Percentiles rank a stretch among this genome's conserved stretches.
Conservation (phyloP, 371 early-diverging fungal genomes). For the Blyttiomyces sp. region DNA sequence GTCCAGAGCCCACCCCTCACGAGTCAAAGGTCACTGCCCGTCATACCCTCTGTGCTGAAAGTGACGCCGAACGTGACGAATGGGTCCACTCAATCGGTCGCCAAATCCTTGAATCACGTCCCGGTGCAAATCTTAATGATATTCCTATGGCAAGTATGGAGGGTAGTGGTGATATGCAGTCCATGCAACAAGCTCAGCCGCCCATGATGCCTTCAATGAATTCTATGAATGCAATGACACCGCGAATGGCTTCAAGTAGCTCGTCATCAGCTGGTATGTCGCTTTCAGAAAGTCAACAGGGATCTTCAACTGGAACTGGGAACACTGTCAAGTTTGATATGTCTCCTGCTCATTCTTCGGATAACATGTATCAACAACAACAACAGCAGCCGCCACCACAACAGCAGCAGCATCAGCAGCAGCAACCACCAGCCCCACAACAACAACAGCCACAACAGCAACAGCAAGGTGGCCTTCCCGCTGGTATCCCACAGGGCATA, state of each 20-base stretch:
- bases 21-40: conserved; percentile 50
- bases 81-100: conserved; percentile 60
- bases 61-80: conserved; percentile 78
- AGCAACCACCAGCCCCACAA: not conserved
- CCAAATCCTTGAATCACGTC: conserved; percentile 21
- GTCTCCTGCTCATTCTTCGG: too few species aligned
- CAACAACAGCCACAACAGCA: conserved; percentile 9
- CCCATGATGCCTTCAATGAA: too few species aligned
- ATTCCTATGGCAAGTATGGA: not conserved
- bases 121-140: not conserved
- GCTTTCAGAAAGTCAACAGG: too few species aligned
- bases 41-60: conserved; percentile 84
- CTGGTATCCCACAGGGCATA: not conserved
- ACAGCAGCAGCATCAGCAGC: not conserved
- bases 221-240: too few species aligned
- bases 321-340: too few species aligned
- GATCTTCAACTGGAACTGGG: too few species aligned
- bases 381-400: not conserved
- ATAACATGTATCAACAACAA: not conserved
- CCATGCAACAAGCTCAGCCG: too few species aligned
- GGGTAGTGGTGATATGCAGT: too few species aligned
- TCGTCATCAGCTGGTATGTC: too few species aligned
- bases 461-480: too few species aligned
- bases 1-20: conserved; percentile 1
- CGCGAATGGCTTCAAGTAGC: too few species aligned